Percentiles rank a stretch among this genome's conserved stretches.
phyloP scores from a whole-genome alignment of 176 grass and related monocot species.

The Carex scoparia region DNA sequence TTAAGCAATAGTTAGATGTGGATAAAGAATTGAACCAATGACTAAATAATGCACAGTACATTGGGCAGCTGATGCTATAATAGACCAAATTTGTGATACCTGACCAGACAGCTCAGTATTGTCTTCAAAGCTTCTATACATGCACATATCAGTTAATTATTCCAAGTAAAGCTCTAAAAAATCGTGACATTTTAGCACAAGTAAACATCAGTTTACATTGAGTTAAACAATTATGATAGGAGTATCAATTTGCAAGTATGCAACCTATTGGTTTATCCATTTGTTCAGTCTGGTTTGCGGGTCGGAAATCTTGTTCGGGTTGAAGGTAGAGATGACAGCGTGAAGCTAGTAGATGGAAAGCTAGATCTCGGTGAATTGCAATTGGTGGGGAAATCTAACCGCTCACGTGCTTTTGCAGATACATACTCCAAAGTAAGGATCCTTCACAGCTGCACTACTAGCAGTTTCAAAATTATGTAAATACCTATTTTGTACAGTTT shows the following conservation, averaged over 20 bases:
- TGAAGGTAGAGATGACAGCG: conserved; percentile 71
- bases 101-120: background rate
- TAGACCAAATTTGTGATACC: background rate
- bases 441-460: background rate
- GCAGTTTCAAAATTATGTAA: background rate
- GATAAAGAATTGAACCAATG: background rate
- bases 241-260: background rate
- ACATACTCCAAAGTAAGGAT: conserved; percentile 80
- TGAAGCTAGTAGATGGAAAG: conserved; percentile 79
- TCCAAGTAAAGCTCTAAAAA: background rate
- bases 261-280: conserved; percentile 18
- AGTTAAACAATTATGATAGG: background rate
- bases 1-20: background rate
- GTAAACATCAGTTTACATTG: background rate
- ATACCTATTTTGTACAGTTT: background rate
- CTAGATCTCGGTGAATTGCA: conserved; percentile 56
- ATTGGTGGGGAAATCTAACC: conserved; percentile 61
- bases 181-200: background rate
- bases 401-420: conserved; percentile 70
- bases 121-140: background rate
- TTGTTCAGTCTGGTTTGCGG: conserved; percentile 55
- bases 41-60: background rate
- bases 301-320: conserved; percentile 70
- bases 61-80: background rate
- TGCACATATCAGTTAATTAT: background rate